Conservation (phyloP, 2,329 filamentous ascomycete species). For the Didymella pinodella region DNA sequence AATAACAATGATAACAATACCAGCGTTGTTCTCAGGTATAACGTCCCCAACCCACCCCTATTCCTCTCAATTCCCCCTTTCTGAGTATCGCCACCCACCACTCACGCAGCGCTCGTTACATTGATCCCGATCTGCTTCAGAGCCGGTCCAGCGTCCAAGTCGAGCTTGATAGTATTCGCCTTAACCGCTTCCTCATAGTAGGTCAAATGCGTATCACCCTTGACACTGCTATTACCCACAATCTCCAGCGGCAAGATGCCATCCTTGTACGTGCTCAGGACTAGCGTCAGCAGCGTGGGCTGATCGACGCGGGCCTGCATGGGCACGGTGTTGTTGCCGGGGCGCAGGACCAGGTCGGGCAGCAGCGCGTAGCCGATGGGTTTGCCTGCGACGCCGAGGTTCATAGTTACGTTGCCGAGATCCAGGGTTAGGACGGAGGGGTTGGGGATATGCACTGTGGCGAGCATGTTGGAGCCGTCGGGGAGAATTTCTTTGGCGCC, state of each 20-base stretch:
- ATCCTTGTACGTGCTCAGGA: conserved; percentile 60
- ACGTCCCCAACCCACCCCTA: neutral
- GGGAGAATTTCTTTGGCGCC: conserved; percentile 32
- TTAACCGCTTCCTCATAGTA: conserved; percentile 67
- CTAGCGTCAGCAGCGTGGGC: conserved; percentile 56
- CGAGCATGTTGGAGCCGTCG: conserved; percentile 68
- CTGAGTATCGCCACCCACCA: no score
- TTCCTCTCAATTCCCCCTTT: no score
- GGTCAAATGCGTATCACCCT: conserved; percentile 59
- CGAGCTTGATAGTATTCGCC: conserved; percentile 60
- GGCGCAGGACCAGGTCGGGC: conserved; percentile 64
- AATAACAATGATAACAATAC: no score
- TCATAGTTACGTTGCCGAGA: conserved; percentile 71
- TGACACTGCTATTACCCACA: conserved; percentile 61
- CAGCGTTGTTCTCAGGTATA: neutral
- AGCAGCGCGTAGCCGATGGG: conserved; percentile 66
- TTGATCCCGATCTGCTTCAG: conserved; percentile 40
- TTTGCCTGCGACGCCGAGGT: conserved; percentile 62
- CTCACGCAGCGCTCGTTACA: conserved; percentile 21
- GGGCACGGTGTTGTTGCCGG: conserved; percentile 64
- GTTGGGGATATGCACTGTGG: conserved; percentile 68
- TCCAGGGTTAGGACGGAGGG: conserved; percentile 69
- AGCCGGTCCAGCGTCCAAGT: conserved; percentile 56
- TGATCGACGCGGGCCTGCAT: conserved; percentile 65
- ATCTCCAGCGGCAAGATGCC: conserved; percentile 65